phyloP scores from a whole-genome alignment of 1,139 yeast species.

The Scheffersomyces illinoinensis region DNA sequence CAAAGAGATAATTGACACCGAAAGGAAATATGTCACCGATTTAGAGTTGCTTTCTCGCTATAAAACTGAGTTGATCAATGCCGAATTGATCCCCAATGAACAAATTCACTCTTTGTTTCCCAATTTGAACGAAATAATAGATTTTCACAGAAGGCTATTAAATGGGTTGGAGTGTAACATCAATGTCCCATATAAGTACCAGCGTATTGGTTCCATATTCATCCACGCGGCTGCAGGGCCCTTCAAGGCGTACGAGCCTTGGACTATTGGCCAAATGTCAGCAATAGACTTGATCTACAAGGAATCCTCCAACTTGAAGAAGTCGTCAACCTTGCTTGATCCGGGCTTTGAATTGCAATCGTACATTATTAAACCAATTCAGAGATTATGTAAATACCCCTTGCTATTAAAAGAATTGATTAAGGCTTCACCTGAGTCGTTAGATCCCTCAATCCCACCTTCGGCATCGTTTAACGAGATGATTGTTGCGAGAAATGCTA shows the following conservation, averaged over 20 bases:
- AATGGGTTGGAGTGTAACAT: slow-evolving; percentile 90
- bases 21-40: slow-evolving; percentile 89
- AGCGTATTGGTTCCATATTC: slow-evolving; percentile 86
- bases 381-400: slow-evolving; percentile 92
- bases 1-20: slow-evolving; percentile 83
- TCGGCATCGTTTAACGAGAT: slow-evolving; percentile 70
- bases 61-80: slow-evolving; percentile 63
- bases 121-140: slow-evolving; percentile 79
- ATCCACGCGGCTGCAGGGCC: slow-evolving; percentile 76
- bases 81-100: slow-evolving; percentile 74
- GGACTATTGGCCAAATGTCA: slow-evolving; percentile 81
- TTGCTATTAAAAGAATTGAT: slow-evolving; percentile 73
- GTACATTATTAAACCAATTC: slow-evolving; percentile 89
- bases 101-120: slow-evolving; percentile 84
- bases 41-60: slow-evolving; percentile 71
- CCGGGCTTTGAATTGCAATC: slow-evolving; percentile 90
- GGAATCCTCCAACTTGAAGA: slow-evolving; percentile 58
- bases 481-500: slow-evolving; percentile 64
- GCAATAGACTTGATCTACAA: slow-evolving; percentile 79
- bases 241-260: slow-evolving; percentile 87
- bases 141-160: slow-evolving; percentile 87
- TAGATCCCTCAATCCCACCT: slow-evolving; percentile 35
- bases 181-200: slow-evolving; percentile 69
- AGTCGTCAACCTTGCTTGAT: slow-evolving; percentile 65
- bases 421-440: slow-evolving; percentile 50